Conservation (phyloP, 164 flowering plant species). For the Sextonia rubra region DNA sequence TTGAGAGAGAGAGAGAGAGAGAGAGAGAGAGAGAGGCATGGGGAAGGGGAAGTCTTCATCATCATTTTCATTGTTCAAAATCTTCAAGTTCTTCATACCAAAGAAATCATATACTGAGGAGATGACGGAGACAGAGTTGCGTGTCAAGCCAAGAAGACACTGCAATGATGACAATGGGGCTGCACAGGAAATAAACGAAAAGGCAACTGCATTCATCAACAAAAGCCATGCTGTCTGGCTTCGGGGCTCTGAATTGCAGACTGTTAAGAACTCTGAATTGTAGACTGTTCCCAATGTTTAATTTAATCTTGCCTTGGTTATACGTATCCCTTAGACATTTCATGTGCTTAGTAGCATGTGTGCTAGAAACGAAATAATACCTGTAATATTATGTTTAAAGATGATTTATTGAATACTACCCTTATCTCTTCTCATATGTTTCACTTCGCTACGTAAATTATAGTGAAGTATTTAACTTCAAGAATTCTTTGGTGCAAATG, state of each 20-base stretch:
- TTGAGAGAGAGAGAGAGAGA: neutral
- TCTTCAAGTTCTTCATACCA: neutral
- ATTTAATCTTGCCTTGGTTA: too few relatives aligned
- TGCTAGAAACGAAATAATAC: too few relatives aligned
- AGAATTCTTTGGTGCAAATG: too few relatives aligned
- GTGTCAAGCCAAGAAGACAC: neutral
- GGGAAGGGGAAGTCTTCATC: neutral
- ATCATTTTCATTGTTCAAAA: neutral
- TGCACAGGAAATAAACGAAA: neutral
- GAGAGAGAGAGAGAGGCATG: neutral
- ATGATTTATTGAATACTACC: too few relatives aligned
- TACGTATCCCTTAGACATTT: too few relatives aligned
- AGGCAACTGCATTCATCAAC: neutral
- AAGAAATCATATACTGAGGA: neutral
- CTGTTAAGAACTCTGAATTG: neutral
- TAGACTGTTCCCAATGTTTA: too few relatives aligned
- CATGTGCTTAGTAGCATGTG: too few relatives aligned
- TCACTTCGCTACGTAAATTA: too few relatives aligned
- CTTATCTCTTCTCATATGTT: too few relatives aligned
- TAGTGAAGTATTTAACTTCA: too few relatives aligned
- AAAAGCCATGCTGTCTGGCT: neutral
- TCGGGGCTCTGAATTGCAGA: too few relatives aligned
- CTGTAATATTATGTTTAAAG: too few relatives aligned
- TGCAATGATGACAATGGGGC: neutral
- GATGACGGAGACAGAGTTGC: neutral